Conservation (phyloP, 2,329 filamentous ascomycete species). For the Trichoderma koningiopsis region DNA sequence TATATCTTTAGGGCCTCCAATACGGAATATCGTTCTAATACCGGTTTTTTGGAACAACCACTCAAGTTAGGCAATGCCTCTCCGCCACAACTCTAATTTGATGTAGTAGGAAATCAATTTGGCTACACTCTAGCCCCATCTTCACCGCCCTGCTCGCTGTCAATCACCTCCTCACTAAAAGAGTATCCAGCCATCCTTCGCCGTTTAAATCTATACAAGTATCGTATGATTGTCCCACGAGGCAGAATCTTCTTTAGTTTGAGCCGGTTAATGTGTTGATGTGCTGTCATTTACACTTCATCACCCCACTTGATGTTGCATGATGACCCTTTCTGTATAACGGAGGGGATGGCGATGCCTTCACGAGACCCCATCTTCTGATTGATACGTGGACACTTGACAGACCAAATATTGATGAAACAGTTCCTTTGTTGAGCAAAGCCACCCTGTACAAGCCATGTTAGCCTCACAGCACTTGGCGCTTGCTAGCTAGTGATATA, state of each 20-base stretch:
- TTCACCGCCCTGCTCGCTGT: neutral
- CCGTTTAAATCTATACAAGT: neutral
- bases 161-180: neutral
- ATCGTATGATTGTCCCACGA: neutral
- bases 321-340: neutral
- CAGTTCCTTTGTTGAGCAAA: neutral
- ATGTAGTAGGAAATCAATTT: neutral
- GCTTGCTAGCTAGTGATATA: neutral
- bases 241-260: neutral
- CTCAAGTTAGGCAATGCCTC: neutral
- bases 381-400: neutral
- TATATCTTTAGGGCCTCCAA: neutral
- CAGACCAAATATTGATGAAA: neutral
- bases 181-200: neutral
- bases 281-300: neutral
- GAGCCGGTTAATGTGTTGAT: neutral
- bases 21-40: neutral
- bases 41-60: neutral
- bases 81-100: neutral
- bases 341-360: neutral
- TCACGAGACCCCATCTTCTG: neutral
- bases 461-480: neutral
- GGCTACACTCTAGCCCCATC: neutral
- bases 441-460: neutral
- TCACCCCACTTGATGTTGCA: neutral